Evolutionary conservation across 345 rosid genomes (phyloP).

Genomic region (Gossypium australe): DNA sequence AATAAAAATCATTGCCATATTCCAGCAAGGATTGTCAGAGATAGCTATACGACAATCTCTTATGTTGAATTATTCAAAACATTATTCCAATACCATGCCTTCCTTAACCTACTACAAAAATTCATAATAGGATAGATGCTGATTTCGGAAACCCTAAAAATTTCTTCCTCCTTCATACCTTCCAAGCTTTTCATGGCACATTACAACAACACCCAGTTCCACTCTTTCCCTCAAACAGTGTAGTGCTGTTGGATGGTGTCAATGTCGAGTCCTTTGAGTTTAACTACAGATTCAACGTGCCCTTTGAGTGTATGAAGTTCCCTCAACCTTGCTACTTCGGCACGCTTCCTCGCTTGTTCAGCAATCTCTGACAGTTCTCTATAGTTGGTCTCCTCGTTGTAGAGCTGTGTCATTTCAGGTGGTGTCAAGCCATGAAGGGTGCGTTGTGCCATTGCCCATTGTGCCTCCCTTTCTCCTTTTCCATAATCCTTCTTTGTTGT

Average conservation of each 20-base stretch:
- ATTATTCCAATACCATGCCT: constrained; percentile 1
- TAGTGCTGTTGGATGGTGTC: constrained; percentile 5
- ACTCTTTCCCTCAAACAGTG: background rate
- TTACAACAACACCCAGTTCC: background rate
- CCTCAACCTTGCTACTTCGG: background rate
- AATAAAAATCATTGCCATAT: background rate
- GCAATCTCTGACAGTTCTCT: background rate
- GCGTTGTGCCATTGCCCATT: background rate
- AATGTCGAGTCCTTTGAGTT: constrained; percentile 1
- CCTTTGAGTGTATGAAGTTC: constrained; percentile 9
- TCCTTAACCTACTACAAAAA: background rate
- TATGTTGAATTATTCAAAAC: background rate
- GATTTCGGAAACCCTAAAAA: background rate
- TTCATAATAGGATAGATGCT: background rate
- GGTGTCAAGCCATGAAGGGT: constrained; percentile 2
- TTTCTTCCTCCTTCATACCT: background rate
- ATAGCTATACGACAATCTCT: background rate
- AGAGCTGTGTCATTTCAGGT: background rate
- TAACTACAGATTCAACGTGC: background rate
- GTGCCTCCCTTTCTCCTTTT: constrained; percentile 1
- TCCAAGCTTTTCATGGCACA: background rate
- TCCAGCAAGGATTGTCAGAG: background rate
- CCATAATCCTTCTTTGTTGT: constrained; percentile 7
- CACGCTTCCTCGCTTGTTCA: background rate
- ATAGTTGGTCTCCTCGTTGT: background rate